These are phyloP conservation scores for Linum usitatissimum DNA, from an alignment of 345 rosid genomes.

Conservation along the genomic window DNA sequence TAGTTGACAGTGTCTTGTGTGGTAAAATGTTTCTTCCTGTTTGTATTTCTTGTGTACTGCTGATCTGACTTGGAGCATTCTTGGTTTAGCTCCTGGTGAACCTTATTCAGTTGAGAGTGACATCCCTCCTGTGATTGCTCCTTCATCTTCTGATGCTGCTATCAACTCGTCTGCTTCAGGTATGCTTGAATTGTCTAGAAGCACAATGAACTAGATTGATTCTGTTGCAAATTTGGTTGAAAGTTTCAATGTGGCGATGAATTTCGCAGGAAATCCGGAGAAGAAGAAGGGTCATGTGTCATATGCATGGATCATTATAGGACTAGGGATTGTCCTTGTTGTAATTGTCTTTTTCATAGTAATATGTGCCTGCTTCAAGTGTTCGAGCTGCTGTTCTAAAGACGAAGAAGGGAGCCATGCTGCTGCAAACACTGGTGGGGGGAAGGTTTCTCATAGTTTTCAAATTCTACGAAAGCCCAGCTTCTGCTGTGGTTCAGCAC, in stretches of 20 bases:
- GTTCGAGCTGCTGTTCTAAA: constrained; percentile 42
- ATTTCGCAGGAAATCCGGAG: constrained; percentile 31
- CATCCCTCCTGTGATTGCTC: constrained; percentile 42
- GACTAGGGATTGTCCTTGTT: constrained; percentile 55
- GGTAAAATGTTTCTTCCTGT: not conserved
- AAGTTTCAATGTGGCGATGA: too few relatives aligned
- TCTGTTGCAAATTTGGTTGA: not conserved
- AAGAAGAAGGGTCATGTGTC: constrained; percentile 46
- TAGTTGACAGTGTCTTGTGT: too few relatives aligned
- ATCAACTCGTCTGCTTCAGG: constrained; percentile 35
- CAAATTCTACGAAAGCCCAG: constrained; percentile 79
- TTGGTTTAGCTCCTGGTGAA: constrained; percentile 69
- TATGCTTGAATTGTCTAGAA: constrained; percentile 9
- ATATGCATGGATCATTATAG: constrained; percentile 77
- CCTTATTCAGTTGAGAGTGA: constrained; percentile 43
- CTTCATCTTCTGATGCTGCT: constrained; percentile 31
- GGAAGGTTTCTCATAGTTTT: constrained; percentile 48
- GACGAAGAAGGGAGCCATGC: constrained; percentile 20
- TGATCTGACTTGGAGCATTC: not conserved
- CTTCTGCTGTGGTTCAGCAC: constrained; percentile 79
- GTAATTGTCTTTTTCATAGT: constrained; percentile 39
- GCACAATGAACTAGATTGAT: not conserved
- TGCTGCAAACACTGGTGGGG: constrained; percentile 36
- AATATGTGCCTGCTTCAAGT: constrained; percentile 50
- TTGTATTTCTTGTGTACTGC: not conserved